Evolutionary conservation across 176 grass and related monocot species (phyloP).

Genomic region (Phoenix dactylifera): DNA sequence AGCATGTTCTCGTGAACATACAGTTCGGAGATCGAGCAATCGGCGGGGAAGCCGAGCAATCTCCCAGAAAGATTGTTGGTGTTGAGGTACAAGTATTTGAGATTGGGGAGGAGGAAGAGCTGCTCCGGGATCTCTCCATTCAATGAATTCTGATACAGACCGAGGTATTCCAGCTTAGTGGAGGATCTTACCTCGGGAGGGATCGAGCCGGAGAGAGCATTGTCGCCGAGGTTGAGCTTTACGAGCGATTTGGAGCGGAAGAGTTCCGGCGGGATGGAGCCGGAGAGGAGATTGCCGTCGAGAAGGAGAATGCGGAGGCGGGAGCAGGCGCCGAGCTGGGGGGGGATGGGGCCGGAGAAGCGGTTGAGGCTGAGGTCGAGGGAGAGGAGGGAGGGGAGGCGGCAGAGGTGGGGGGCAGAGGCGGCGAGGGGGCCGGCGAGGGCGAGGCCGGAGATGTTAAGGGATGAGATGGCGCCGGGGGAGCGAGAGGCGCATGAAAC

Average conservation of each 20-base stretch:
- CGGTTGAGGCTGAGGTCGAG: conserved; percentile 46
- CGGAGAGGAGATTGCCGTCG: conserved; percentile 36
- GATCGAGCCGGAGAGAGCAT: conserved; percentile 36
- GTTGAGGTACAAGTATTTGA: conserved; percentile 35
- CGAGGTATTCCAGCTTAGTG: conserved; percentile 22
- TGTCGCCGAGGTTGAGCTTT: conserved; percentile 30
- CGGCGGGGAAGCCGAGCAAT: conserved; percentile 27
- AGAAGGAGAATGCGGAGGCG: conserved; percentile 28
- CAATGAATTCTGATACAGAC: conserved; percentile 35
- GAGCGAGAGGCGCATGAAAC: conserved; percentile 32
- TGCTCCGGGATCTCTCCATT: conserved; percentile 28
- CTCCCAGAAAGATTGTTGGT: conserved; percentile 28
- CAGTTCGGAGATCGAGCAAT: conserved; percentile 20
- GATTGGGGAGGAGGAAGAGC: conserved; percentile 22
- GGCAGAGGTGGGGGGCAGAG: conserved; percentile 27
- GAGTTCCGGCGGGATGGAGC: conserved; percentile 27
- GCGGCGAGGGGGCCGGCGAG: conserved; percentile 22
- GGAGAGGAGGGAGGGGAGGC: conserved; percentile 22
- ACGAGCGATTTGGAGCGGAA: conserved; percentile 24
- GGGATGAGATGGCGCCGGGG: conserved; percentile 11
- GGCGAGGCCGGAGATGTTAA: conserved; percentile 40
- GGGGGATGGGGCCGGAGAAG: conserved; percentile 39
- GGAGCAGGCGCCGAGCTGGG: conserved; percentile 31
- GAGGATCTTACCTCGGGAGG: conserved; percentile 2
- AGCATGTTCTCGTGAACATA: conserved; percentile 28